A percentile compares a stretch with the other conserved stretches of the same genome.
Conservation (phyloP, 768 basidiomycete species). For the Flagelloscypha sp. region DNA sequence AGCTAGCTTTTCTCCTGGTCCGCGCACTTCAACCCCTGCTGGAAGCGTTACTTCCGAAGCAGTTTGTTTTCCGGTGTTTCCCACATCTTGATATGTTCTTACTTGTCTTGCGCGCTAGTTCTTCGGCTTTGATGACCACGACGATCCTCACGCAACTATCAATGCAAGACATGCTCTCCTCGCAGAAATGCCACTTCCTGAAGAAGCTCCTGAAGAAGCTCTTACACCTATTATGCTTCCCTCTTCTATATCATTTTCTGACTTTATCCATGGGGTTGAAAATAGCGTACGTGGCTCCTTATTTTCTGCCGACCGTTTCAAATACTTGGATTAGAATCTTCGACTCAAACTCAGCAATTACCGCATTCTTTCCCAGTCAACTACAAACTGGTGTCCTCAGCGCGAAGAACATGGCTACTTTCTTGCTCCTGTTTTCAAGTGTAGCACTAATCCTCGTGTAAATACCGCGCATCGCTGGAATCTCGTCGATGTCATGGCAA, state of each 20-base stretch:
- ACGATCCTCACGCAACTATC: constrained; percentile 31
- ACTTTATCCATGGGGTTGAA: constrained; percentile 64
- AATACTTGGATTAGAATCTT: background rate
- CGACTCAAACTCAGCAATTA: constrained; percentile 51
- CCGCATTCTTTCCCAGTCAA: constrained; percentile 55
- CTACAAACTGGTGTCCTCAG: constrained; percentile 73
- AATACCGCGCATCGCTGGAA: constrained; percentile 71
- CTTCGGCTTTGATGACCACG: too few relatives aligned
- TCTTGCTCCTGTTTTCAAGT: constrained; percentile 67
- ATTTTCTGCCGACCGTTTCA: background rate
- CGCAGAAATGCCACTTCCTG: constrained; percentile 54
- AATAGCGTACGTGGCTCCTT: constrained; percentile 37
- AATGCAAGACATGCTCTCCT: constrained; percentile 49
- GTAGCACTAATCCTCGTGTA: constrained; percentile 70
- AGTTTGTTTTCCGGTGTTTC: too few relatives aligned
- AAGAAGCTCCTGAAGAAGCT: constrained; percentile 53
- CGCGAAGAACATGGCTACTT: constrained; percentile 79
- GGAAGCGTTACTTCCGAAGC: too few relatives aligned
- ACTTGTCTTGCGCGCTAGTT: too few relatives aligned
- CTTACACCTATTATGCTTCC: constrained; percentile 66
- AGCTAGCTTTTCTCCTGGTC: too few relatives aligned
- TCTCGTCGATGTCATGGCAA: constrained; percentile 50
- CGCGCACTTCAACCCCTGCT: too few relatives aligned
- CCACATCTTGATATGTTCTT: too few relatives aligned
- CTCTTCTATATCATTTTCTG: constrained; percentile 53